Evolutionary conservation across 352 stramenopile genomes (phyloP).

Genomic region (Phytophthora foliorum): DNA sequence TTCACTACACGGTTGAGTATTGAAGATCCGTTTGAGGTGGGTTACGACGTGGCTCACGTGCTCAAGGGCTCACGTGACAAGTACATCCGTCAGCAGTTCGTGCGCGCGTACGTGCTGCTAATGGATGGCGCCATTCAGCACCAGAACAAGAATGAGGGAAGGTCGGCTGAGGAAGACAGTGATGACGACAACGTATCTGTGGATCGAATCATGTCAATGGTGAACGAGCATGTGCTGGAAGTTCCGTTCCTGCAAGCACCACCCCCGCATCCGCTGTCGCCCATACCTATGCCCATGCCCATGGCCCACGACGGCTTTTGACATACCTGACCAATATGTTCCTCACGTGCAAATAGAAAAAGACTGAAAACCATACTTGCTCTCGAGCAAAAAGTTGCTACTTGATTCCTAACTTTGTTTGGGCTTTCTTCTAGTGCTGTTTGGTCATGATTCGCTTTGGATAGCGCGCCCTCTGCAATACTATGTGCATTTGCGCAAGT

Average conservation of each 20-base stretch:
- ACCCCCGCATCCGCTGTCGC: constrained; percentile 28
- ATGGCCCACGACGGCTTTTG: constrained; percentile 31
- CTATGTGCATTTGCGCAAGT: constrained; percentile 40
- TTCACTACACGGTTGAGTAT: constrained; percentile 90
- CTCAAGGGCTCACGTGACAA: constrained; percentile 92
- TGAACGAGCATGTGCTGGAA: constrained; percentile 55
- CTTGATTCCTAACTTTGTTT: constrained; percentile 37
- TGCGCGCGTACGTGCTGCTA: constrained; percentile 73
- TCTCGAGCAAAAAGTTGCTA: constrained; percentile 26
- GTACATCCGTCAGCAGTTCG: constrained; percentile 88
- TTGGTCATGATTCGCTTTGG: constrained; percentile 21
- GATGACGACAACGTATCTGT: constrained; percentile 25
- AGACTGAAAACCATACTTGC: constrained; percentile 19
- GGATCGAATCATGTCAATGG: constrained; percentile 43
- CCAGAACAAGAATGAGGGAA: constrained; percentile 16
- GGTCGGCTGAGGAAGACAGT: constrained; percentile 1
- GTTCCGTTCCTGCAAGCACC: constrained; percentile 51
- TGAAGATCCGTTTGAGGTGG: constrained; percentile 99
- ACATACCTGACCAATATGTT: constrained; percentile 28
- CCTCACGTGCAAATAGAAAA: constrained; percentile 38
- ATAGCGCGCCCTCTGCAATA: constrained; percentile 31
- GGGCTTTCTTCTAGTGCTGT: constrained; percentile 27
- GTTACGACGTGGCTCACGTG: constrained; percentile 98
- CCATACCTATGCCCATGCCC: constrained; percentile 28
- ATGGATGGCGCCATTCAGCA: constrained; percentile 53